A percentile compares a stretch with the other conserved stretches of the same genome.
These are phyloP conservation scores for Schizophyllum amplum DNA, from an alignment of 1,284 basidiomycete genomes.

Conservation along the genomic window DNA sequence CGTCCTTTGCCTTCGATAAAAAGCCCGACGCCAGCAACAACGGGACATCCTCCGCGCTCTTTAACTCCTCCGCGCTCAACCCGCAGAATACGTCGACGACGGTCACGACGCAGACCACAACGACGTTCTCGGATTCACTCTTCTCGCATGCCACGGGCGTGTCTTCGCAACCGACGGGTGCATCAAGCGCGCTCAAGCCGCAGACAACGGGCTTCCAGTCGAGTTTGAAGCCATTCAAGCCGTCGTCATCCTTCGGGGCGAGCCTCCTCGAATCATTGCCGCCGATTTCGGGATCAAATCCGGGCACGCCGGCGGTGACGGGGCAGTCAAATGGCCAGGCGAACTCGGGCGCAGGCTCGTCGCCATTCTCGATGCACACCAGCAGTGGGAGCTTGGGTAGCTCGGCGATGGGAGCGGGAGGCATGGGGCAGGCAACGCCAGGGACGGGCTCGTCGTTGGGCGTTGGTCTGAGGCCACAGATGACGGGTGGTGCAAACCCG, in stretches of 20 bases:
- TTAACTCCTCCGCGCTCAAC: conserved; percentile 33
- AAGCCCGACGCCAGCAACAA: no score
- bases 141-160: conserved; percentile 9
- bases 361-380: background rate
- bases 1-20: conserved; percentile 41
- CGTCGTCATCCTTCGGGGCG: conserved; percentile 82
- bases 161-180: conserved; percentile 10
- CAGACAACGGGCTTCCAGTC: conserved; percentile 73
- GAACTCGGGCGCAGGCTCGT: no score
- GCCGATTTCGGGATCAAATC: conserved; percentile 52
- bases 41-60: conserved; percentile 40
- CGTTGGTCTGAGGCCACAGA: conserved; percentile 62
- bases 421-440: no score
- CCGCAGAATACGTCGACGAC: conserved; percentile 42
- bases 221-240: conserved; percentile 87
- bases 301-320: conserved; percentile 38
- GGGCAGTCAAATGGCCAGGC: conserved; percentile 4
- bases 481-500: conserved; percentile 67
- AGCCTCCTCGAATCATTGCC: conserved; percentile 74
- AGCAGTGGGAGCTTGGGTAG: background rate
- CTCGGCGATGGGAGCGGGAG: conserved; percentile 9
- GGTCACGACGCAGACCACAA: no score
- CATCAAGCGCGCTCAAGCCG: conserved; percentile 29
- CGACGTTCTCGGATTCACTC: conserved; percentile 18
- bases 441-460: conserved; percentile 22